Evolutionary conservation across 768 basidiomycete species (phyloP).

Genomic region (Russula emetica): DNA sequence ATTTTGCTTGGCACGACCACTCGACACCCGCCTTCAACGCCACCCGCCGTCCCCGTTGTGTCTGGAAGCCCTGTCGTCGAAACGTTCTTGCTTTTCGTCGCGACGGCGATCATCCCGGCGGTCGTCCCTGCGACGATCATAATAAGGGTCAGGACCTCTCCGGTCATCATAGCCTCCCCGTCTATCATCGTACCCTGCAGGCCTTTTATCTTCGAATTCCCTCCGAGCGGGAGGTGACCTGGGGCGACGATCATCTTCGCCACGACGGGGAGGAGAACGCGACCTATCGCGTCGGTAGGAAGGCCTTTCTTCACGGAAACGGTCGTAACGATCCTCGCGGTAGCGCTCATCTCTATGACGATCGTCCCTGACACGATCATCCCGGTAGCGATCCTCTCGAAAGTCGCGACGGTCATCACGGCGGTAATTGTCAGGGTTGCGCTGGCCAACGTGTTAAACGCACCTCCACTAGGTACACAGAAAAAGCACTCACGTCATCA

Average conservation of each 20-base stretch:
- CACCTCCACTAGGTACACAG: conserved; percentile 11
- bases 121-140: conserved; percentile 82
- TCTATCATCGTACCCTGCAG: conserved; percentile 91
- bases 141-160: conserved; percentile 79
- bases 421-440: conserved; percentile 70
- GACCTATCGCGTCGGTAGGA: conserved; percentile 74
- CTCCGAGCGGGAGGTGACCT: conserved; percentile 79
- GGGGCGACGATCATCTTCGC: conserved; percentile 74
- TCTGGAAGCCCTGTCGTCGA: conserved; percentile 67
- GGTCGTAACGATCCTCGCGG: conserved; percentile 36
- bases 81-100: conserved; percentile 80
- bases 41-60: conserved; percentile 77
- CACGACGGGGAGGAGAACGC: conserved; percentile 67
- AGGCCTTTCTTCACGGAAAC: conserved; percentile 44
- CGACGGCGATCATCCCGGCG: conserved; percentile 74
- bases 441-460: conserved; percentile 38
- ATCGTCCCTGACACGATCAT: conserved; percentile 36
- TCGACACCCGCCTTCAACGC: conserved; percentile 50
- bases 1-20: conserved; percentile 26
- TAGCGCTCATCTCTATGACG: conserved; percentile 59
- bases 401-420: conserved; percentile 69
- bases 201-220: conserved; percentile 79
- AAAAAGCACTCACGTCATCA: conserved; percentile 47
- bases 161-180: conserved; percentile 79
- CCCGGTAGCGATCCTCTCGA: conserved; percentile 39